Conservation (phyloP, 164 flowering plant species). For the Akebia trifoliata region DNA sequence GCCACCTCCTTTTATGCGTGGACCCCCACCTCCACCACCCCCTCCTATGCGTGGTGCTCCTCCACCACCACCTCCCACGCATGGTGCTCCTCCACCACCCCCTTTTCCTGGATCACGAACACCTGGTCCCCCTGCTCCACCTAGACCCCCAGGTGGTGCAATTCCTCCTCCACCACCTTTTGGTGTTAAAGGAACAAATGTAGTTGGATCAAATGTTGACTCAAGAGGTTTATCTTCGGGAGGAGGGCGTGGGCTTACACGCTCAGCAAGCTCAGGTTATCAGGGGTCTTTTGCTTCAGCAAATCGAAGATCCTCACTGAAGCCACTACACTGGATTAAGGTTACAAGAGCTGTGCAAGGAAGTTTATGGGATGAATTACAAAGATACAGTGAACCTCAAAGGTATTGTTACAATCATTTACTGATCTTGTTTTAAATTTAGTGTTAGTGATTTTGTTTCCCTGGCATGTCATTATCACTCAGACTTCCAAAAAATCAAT, state of each 20-base stretch:
- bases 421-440: not conserved
- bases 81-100: constrained; percentile 27
- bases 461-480: not conserved
- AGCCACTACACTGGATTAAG: constrained; percentile 96
- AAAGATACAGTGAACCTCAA: constrained; percentile 68
- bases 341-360: constrained; percentile 91
- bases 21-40: constrained; percentile 26
- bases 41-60: constrained; percentile 19
- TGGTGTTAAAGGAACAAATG: constrained; percentile 32
- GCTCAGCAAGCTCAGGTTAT: constrained; percentile 26
- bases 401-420: constrained; percentile 36
- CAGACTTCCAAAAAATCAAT: not conserved
- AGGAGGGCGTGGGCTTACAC: constrained; percentile 68
- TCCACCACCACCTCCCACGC: constrained; percentile 30
- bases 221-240: constrained; percentile 29
- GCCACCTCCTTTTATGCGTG: constrained; percentile 13
- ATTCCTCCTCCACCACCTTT: constrained; percentile 70
- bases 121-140: constrained; percentile 46
- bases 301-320: constrained; percentile 60
- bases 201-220: constrained; percentile 11
- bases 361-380: constrained; percentile 95
- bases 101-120: constrained; percentile 35
- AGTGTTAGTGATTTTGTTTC: not conserved
- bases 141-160: constrained; percentile 49
- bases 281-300: constrained; percentile 31